Percentiles rank a stretch among this genome's conserved stretches.
Evolutionary conservation across 345 rosid species (phyloP).

Genomic region (Bruguiera sexangula): DNA sequence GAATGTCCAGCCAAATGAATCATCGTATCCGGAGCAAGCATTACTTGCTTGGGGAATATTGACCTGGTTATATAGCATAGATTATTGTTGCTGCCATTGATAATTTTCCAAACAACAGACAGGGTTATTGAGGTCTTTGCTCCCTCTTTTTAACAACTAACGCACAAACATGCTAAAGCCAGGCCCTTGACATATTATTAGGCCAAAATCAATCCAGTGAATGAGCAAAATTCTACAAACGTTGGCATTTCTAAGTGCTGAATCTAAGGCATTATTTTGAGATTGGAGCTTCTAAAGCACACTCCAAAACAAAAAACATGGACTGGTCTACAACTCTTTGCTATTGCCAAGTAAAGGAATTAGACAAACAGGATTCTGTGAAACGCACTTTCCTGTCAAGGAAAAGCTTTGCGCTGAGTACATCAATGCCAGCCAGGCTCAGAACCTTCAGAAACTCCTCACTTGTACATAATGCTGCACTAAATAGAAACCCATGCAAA

Average conservation of each 20-base stretch:
- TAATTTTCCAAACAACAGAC: background rate
- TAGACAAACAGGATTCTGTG: background rate
- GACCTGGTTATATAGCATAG: conserved; percentile 29
- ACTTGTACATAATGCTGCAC: conserved; percentile 47
- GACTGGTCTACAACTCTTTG: background rate
- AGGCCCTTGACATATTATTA: too few relatives aligned
- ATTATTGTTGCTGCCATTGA: background rate
- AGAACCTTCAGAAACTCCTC: conserved; percentile 60
- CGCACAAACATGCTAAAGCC: too few relatives aligned
- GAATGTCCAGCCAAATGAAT: conserved; percentile 52
- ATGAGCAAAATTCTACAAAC: too few relatives aligned
- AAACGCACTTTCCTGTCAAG: conserved; percentile 49
- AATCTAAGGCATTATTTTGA: too few relatives aligned
- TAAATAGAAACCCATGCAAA: conserved; percentile 33
- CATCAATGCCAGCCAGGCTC: conserved; percentile 47
- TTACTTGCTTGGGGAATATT: conserved; percentile 46
- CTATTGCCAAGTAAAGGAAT: background rate
- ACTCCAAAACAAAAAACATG: too few relatives aligned
- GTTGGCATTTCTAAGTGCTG: too few relatives aligned
- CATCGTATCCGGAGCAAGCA: conserved; percentile 42
- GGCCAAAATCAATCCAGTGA: too few relatives aligned
- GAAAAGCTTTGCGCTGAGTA: conserved; percentile 38
- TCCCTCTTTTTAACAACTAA: too few relatives aligned
- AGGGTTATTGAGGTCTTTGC: background rate
- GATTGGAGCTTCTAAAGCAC: too few relatives aligned